Evolutionary conservation across 345 rosid genomes (phyloP), one percentile per base, ranked within the genome.

Genomic region (Isatis tinctoria): DNA sequence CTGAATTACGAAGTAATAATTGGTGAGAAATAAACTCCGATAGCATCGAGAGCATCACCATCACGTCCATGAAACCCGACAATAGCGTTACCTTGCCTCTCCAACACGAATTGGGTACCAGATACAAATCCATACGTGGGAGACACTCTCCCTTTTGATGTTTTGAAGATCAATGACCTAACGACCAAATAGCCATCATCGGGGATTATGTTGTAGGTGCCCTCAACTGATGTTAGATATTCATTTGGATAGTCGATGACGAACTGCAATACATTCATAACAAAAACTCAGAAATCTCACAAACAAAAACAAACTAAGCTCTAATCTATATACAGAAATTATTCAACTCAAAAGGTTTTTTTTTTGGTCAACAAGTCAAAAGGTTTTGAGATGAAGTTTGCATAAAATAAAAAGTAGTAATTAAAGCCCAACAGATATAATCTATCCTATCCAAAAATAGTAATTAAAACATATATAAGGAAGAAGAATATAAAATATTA

Each of bases 81-180:
- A 60, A 77, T 65, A 11, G 5, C 69, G 41, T 53, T 12, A 5
- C 74, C 79, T 52, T 61, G 47, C 1, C 16, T 66, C 67, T 67
- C 53, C 5, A 75, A 35, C 57, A 75, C 74, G 6, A 69, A 68
- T 24, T 53, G 18, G 9, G 63, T 54, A 22, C 69, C 74, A 6
- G 69, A n/a, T 2, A 49, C 54, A 10, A 49, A 67, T 6, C 69
- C 79, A 60, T 24, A 68, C 13, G 69, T 60, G 3, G 54, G 69
- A 68, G 79, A 75, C 20, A 17, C 24, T 68, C 69, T 75, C 13
- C 79, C 74, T 67, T 67, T 68, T 1, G 74, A 75, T 67, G 79
- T 75, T 60, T 58, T 74, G 62, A 77, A 64, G 5, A 7, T 37
- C 35, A 77, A 48, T 3, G 72, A 76, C 35, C 43, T 52, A 41